phyloP scores from a whole-genome alignment of 73 alveolate species.

The Effrenium voratum region DNA sequence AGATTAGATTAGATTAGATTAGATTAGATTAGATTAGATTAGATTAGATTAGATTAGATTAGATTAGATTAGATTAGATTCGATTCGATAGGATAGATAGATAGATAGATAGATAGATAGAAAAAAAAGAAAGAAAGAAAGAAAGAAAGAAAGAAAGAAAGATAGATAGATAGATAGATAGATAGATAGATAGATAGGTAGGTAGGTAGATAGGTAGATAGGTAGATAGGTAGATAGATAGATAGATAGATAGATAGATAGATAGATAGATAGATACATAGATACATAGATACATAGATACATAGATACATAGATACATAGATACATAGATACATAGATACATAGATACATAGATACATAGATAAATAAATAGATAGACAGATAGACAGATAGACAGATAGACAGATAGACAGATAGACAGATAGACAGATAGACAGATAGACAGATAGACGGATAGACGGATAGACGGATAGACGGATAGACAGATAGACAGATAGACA shows the following conservation, averaged over 20 bases:
- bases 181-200: too few relatives aligned
- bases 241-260: not conserved
- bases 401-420: not conserved
- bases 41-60: not conserved
- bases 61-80: too few relatives aligned
- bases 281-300: not conserved
- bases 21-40: too few relatives aligned
- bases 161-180: too few relatives aligned
- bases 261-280: not conserved
- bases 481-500: not conserved
- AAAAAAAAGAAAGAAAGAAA: not conserved
- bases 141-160: too few relatives aligned
- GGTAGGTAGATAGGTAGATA: not conserved
- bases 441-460: not conserved
- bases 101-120: too few relatives aligned
- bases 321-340: not conserved
- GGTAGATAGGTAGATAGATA: not conserved
- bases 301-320: not conserved
- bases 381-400: not conserved
- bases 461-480: not conserved
- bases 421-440: not conserved
- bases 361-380: not conserved
- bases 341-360: too few relatives aligned
- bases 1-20: too few relatives aligned
- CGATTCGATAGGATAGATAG: not conserved